Evolutionary conservation across 768 basidiomycete genomes (phyloP), one percentile per base, ranked within the genome.

Genomic region (Pleurotus cornucopiae): DNA sequence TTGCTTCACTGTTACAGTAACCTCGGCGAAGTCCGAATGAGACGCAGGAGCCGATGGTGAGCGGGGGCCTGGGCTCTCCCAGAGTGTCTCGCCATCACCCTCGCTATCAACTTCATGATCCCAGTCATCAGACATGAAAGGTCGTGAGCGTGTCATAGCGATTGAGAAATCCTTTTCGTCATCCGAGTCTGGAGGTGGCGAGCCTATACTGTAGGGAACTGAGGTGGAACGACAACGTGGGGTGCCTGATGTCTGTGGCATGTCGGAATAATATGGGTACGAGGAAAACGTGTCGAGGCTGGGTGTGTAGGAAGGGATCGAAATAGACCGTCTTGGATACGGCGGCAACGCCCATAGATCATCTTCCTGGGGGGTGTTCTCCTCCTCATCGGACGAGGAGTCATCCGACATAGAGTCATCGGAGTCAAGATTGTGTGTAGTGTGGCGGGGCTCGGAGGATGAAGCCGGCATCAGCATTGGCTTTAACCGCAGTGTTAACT

Each of bases 121-220:
- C 73, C 74, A 73, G 34, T 73, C 75, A 26, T 71, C 68, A 11
- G 68, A 59, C 40, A 73, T 69, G 48, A 69, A 66, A 30, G 64
- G 67, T 38, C 72, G 69, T 26, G 66, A 61, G 57, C 74, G 67
- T 1, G 75, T 76, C 79, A 77, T 76, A 7, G 74, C 69, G 41
- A 75, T 65, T 56, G 68, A 73, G 56, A 80, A 78, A 56, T 83
- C 81, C 34, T 78, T 74, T 54, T 85, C 85, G 58, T 81, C 82
- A 56, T 84, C 83, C 3, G 84, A 88, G 61, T 89, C 86, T 3
- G 88, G 88, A 11, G 88, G 88, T 1, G 83, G 86, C 0, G 88
- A 87, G 11, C 82, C 81, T 45, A 75, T 66, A 41, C 80, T 84
- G 65, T 72, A 75, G 2, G 83, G 71, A 13, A 84, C 69, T 6